Percentiles rank a stretch among this genome's conserved stretches.
Conservation (phyloP, 176 grass and related monocot genomes). For the Rhynchospora pubera region DNA sequence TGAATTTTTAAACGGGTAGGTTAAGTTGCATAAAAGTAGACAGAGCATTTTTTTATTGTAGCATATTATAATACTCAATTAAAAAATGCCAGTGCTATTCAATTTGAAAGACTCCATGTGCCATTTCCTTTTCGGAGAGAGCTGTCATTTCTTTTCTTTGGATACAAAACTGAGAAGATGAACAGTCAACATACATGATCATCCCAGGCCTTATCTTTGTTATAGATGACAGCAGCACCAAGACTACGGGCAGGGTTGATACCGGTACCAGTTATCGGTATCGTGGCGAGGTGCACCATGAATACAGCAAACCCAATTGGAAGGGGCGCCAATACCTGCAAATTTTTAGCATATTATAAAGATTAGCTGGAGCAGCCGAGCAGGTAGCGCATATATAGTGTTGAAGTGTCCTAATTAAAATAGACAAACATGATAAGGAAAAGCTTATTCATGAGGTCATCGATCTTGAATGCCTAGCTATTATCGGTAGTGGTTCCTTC, state of each 20-base stretch:
- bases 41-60: too few species aligned
- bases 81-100: background rate
- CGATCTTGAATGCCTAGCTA: background rate
- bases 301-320: conserved; percentile 89
- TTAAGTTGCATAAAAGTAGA: too few species aligned
- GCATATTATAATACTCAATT: too few species aligned
- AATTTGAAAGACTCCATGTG: background rate
- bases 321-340: conserved; percentile 82
- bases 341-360: background rate
- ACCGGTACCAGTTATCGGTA: conserved; percentile 85
- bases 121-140: background rate
- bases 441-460: background rate
- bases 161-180: background rate
- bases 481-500: background rate
- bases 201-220: conserved; percentile 57
- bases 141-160: background rate
- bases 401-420: background rate
- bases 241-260: conserved; percentile 88
- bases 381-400: too few species aligned
- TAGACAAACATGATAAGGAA: background rate
- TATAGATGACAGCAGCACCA: conserved; percentile 70
- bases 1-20: too few species aligned
- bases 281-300: conserved; percentile 86
- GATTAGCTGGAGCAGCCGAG: background rate
- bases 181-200: conserved; percentile 45